These are phyloP conservation scores for Suillus cothurnatus DNA, from an alignment of 768 basidiomycete genomes.

Conservation along the genomic window DNA sequence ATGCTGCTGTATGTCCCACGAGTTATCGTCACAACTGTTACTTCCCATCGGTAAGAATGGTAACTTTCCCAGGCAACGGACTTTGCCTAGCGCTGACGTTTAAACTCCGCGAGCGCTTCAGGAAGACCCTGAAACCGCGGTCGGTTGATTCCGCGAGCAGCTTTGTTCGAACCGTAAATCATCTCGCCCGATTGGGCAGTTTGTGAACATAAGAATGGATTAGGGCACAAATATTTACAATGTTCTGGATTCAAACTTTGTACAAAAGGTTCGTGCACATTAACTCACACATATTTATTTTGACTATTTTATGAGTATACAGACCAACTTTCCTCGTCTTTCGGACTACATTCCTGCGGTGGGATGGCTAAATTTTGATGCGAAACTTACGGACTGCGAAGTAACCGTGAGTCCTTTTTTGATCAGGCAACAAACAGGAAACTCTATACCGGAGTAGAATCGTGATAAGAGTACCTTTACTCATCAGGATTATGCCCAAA, in stretches of 20 bases:
- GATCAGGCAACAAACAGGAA: slow-evolving; percentile 2
- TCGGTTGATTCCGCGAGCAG: slow-evolving; percentile 3
- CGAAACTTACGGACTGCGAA: slow-evolving; percentile 12
- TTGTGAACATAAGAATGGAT: background rate
- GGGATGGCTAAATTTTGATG: slow-evolving; percentile 6
- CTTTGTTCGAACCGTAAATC: slow-evolving; percentile 9
- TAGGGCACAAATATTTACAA: background rate
- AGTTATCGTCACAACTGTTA: background rate
- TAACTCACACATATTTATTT: background rate
- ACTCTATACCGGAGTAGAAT: slow-evolving; percentile 4
- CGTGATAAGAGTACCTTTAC: slow-evolving; percentile 7
- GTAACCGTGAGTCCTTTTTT: slow-evolving; percentile 11
- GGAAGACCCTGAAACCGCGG: background rate
- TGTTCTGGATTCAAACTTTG: background rate
- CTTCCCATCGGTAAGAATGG: background rate
- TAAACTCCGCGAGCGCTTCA: background rate
- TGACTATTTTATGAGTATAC: background rate
- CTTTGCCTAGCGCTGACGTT: background rate
- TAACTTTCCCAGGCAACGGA: slow-evolving; percentile 4
- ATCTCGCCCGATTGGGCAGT: slow-evolving; percentile 5
- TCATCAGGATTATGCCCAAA: slow-evolving; percentile 2
- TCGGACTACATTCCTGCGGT: background rate
- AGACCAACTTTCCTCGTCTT: background rate
- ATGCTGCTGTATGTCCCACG: background rate
- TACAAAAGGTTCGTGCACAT: background rate